Base-by-base conservation (phyloP, 768 basidiomycete species). In the Calocera cornea region DNA sequence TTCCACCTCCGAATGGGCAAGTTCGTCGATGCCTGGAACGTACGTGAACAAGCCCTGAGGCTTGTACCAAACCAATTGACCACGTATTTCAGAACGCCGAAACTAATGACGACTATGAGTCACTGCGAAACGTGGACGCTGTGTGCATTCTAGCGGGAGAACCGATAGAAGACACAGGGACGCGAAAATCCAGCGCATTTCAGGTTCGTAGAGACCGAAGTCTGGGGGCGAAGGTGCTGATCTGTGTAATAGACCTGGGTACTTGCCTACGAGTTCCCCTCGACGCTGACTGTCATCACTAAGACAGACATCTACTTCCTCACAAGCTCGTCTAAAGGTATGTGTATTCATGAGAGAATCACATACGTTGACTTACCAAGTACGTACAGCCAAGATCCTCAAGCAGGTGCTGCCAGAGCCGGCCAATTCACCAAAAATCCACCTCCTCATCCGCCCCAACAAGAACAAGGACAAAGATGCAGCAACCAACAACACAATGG, bases 191-290 rank as follows among this genome's bases (percentile, higher is more conserved):
- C 12, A 90, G 89, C 29, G 92, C 92, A 41, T 83, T 97, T 69
- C 95, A 98, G 80, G 95, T 92, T 69, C 68, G 84, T 74, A 19
- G 11, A 31, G 34, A 29, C 38, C 68, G 60, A 40, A 31, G 22
- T 24, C 66, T 67, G 8, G 64, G 64, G 54, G n/a, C 27, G 41
- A 34, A 54, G 33, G 34, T 54, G 27, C 12, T 64, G 16, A 40
- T 64, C 49, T 65, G 31, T 63, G 41, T 67, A 29, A 71, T 71
- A 97, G 95, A 95, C 94, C 74, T 97, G 94, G 91, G 81, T 99
- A 19, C 83, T 98, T 41, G 95, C 95, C 16, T 98, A 94, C 76
- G 95, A 99, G 77, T 98, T 98, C 74, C 97, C 95, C 1, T 92
- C 93, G 0, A 97, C 95, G 0, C 80, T 97, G 33, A 82, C 95